Evolutionary conservation across 805 yeast species (phyloP).

Genomic region (Yarrowia porcina): DNA sequence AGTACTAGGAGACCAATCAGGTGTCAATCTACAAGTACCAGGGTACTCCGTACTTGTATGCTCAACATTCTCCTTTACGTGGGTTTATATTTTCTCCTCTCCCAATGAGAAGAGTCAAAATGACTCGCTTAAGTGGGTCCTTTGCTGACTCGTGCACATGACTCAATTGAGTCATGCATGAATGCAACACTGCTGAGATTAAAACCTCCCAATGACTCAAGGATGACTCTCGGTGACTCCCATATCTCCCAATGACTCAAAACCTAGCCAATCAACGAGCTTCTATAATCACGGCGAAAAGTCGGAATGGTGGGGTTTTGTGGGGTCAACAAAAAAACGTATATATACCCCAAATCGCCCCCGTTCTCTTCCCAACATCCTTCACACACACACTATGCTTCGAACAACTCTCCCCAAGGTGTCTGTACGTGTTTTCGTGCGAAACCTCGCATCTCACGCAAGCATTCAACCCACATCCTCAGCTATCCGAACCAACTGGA

Average conservation of each 20-base stretch:
- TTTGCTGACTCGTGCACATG: background rate
- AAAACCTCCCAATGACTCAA: background rate
- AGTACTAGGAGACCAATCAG: too few relatives aligned
- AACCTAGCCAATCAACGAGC: background rate
- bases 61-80: too few relatives aligned
- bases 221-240: background rate
- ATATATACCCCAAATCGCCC: background rate
- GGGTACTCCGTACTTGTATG: too few relatives aligned
- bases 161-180: background rate
- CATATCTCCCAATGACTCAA: constrained; percentile 4
- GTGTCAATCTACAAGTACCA: too few relatives aligned
- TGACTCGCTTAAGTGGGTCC: background rate
- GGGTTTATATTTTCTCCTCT: too few relatives aligned
- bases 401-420: background rate
- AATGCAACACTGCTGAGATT: background rate
- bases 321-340: constrained; percentile 17
- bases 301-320: background rate
- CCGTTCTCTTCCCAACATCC: background rate
- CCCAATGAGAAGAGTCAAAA: background rate
- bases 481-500: constrained; percentile 45
- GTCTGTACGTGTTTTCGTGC: background rate
- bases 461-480: constrained; percentile 13
- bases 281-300: background rate
- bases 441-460: constrained; percentile 8
- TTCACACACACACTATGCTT: background rate